phyloP scores from a whole-genome alignment of 352 stramenopile species.

The Phytophthora litchii region DNA sequence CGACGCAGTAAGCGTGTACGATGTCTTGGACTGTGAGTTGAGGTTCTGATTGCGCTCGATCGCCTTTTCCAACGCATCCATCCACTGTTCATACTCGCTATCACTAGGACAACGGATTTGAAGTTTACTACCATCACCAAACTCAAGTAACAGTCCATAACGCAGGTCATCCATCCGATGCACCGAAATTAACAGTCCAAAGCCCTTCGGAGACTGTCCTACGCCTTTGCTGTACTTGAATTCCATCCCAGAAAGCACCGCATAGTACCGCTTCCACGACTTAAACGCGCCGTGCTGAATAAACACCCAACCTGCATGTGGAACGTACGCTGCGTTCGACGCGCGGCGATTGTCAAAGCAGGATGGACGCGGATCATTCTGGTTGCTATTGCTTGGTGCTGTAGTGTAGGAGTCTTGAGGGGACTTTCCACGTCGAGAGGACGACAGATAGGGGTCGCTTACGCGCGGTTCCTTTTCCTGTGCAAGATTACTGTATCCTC shows the following conservation, averaged over 20 bases:
- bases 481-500: slow-evolving; percentile 67
- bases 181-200: slow-evolving; percentile 58
- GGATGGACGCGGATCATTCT: slow-evolving; percentile 34
- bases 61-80: slow-evolving; percentile 47
- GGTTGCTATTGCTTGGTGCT: slow-evolving; percentile 31
- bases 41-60: slow-evolving; percentile 61
- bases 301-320: slow-evolving; percentile 70
- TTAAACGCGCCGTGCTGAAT: slow-evolving; percentile 67
- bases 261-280: slow-evolving; percentile 76
- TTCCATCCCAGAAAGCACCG: slow-evolving; percentile 68
- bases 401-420: slow-evolving; percentile 33
- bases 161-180: slow-evolving; percentile 49
- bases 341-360: slow-evolving; percentile 74
- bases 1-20: slow-evolving; percentile 66
- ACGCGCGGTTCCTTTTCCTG: slow-evolving; percentile 41
- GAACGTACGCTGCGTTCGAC: slow-evolving; percentile 59
- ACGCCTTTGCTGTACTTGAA: slow-evolving; percentile 77
- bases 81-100: slow-evolving; percentile 59
- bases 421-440: slow-evolving; percentile 29
- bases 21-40: slow-evolving; percentile 66
- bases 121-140: slow-evolving; percentile 48
- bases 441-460: slow-evolving; percentile 45
- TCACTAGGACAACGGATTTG: slow-evolving; percentile 54
- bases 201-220: slow-evolving; percentile 69
- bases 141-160: slow-evolving; percentile 61